phyloP scores from a whole-genome alignment of 2,329 filamentous ascomycete genomes.

The Hypomyces rosellus region DNA sequence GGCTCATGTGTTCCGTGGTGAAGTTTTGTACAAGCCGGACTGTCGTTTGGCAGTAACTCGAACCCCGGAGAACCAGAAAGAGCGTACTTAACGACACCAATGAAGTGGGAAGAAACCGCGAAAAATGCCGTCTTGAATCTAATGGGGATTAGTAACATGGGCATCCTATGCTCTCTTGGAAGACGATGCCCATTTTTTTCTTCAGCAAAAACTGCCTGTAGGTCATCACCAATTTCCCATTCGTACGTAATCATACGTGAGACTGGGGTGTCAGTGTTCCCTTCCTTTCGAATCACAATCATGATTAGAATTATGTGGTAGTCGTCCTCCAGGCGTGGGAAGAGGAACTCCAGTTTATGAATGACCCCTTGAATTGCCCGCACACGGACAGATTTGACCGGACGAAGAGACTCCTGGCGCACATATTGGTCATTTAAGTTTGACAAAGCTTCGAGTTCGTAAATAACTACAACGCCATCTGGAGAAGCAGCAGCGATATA shows the following conservation, averaged over 20 bases:
- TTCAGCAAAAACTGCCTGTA: conserved; percentile 38
- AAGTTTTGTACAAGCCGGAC: conserved; percentile 36
- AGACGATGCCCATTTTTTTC: conserved; percentile 46
- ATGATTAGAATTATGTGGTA: conserved; percentile 72
- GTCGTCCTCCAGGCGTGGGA: conserved; percentile 59
- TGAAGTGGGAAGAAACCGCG: conserved; percentile 54
- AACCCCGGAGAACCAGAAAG: conserved; percentile 46
- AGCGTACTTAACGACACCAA: conserved; percentile 51
- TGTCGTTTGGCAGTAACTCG: conserved; percentile 36
- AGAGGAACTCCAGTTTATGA: conserved; percentile 79
- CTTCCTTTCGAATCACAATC: conserved; percentile 43
- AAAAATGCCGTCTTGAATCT: conserved; percentile 66
- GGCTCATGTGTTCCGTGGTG: conserved; percentile 45
- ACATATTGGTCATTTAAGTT: conserved; percentile 46
- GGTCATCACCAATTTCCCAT: conserved; percentile 49
- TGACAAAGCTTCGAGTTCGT: conserved; percentile 56
- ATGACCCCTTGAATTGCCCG: conserved; percentile 63
- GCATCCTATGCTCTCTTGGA: conserved; percentile 49
- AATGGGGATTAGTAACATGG: conserved; percentile 65
- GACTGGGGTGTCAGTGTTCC: conserved; percentile 17
- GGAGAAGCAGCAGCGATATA: conserved; percentile 64
- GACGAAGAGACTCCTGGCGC: conserved; percentile 41
- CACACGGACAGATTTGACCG: conserved; percentile 45
- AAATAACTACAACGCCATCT: conserved; percentile 65
- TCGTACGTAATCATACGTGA: conserved; percentile 53